Conservation (phyloP, 169 alveolate genomes). For the Eimeria tenella region DNA sequence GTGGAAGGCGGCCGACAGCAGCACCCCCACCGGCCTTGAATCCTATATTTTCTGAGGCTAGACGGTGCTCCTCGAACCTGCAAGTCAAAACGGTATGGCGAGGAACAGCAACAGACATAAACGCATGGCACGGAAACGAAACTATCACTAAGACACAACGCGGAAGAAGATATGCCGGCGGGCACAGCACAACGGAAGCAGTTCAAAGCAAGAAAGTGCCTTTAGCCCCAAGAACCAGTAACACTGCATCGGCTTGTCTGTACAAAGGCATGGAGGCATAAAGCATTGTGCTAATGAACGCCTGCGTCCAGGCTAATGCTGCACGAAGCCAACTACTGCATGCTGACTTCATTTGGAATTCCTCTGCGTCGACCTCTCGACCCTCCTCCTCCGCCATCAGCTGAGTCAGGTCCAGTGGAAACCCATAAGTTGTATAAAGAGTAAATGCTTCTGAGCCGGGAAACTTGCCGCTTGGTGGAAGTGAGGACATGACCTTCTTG, state of each 20-base stretch:
- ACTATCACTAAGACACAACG: too few species aligned
- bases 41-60: constrained; percentile 70
- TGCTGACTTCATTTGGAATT: constrained; percentile 85
- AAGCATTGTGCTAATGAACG: too few species aligned
- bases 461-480: constrained; percentile 62
- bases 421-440: constrained; percentile 94
- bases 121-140: too few species aligned
- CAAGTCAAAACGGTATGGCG: neutral
- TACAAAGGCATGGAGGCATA: too few species aligned
- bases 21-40: constrained; percentile 66
- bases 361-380: constrained; percentile 85
- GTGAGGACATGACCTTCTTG: constrained; percentile 60
- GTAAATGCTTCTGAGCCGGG: constrained; percentile 88
- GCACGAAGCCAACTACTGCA: neutral
- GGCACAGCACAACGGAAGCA: too few species aligned
- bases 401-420: constrained; percentile 95
- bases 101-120: too few species aligned
- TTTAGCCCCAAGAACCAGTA: too few species aligned
- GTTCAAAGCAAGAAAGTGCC: too few species aligned
- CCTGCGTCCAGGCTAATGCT: too few species aligned
- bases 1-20: constrained; percentile 68
- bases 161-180: too few species aligned
- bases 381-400: constrained; percentile 94
- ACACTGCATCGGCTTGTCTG: too few species aligned
- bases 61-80: constrained; percentile 76